Percentiles rank a stretch among this genome's conserved stretches.
phyloP scores from a whole-genome alignment of 352 stramenopile species.

The Saprolegnia parasitica region DNA sequence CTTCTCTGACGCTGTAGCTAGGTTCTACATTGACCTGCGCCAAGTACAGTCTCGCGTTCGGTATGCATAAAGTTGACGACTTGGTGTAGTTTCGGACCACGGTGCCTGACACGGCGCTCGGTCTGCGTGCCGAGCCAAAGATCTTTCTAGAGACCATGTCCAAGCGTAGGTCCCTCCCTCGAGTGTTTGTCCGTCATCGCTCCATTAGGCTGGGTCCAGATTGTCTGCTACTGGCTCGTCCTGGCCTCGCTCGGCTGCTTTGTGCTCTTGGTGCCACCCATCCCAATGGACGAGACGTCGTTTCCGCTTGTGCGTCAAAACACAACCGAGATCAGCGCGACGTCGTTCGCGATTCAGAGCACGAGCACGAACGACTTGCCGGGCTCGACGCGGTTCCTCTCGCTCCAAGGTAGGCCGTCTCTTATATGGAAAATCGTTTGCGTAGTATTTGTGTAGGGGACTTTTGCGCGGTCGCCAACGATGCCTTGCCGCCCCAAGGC shows the following conservation, averaged over 20 bases:
- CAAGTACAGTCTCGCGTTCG: too few species aligned
- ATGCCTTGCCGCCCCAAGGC: not conserved
- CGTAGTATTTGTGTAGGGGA: slow-evolving; percentile 14
- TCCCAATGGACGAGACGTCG: slow-evolving; percentile 4
- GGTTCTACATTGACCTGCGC: not conserved
- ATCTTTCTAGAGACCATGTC: slow-evolving; percentile 28
- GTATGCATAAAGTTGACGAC: too few species aligned
- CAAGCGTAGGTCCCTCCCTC: slow-evolving; percentile 1
- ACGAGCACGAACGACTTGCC: not conserved
- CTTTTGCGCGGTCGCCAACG: not conserved
- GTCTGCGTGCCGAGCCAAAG: slow-evolving; percentile 20
- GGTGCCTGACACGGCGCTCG: slow-evolving; percentile 23
- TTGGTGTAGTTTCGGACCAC: slow-evolving; percentile 6
- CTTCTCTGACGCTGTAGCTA: not conserved
- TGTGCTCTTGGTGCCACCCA: slow-evolving; percentile 11
- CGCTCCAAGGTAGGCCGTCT: slow-evolving; percentile 18
- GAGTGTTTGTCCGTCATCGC: not conserved
- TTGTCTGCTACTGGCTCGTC: slow-evolving; percentile 25
- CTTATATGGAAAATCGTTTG: not conserved
- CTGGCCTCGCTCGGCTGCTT: slow-evolving; percentile 4
- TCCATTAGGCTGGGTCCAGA: slow-evolving; percentile 19
- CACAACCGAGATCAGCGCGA: not conserved
- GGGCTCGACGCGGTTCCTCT: slow-evolving; percentile 20
- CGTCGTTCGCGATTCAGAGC: not conserved
- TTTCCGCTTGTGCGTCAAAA: not conserved